Evolutionary conservation across 148 eudicot genomes (phyloP), one percentile per base, ranked within the genome.

Genomic region (Arctostaphylos glauca): DNA sequence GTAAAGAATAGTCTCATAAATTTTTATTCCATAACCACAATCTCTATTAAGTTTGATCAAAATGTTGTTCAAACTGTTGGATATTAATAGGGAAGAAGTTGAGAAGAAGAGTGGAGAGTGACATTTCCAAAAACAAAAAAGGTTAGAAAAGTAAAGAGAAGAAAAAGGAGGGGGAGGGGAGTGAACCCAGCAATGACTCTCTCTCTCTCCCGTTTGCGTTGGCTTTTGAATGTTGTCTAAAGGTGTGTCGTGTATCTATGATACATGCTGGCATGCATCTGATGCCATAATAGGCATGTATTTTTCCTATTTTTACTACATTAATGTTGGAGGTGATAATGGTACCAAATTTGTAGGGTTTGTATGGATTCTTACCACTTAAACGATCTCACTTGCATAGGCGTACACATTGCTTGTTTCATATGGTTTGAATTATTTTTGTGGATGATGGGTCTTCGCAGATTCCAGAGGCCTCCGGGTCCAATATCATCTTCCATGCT

Each of bases 381-480:
- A 66, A 12, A 16, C 10, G 5, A 66, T 66, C 71, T 25, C 71
- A 31, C 31, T 47, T 48, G 77, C 15, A 6, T 74, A 1, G 55
- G 38, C 2, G 41, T 8, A 23, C 52, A 2, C 48, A 49, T 52
- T 31, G 41, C 56, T 46, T 25, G n/a, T 21, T 49, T 23, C 4
- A 0, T 31, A 9, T 8, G 53, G 31, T 53, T 50, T 76, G 44
- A 23, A 53, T 53, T 53, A 49, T 5, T 6, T 6, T 76, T 2
- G 0, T 74, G 19, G 7, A 41, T 19, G 41, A n/a, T 74, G 15
- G 4, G 60, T 53, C 56, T 52, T 74, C 82, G 83, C 89, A 95
- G 98, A 89, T 95, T 95, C 84, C 98, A 94, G 85, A 90, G 98
- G 90, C 98, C 98, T 77, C 91, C 94, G 38, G 98, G 98, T 31